A percentile compares a stretch with the other conserved stretches of the same genome.
Conservation (phyloP, 2,329 filamentous ascomycete genomes). For the Diaporthe citri region DNA sequence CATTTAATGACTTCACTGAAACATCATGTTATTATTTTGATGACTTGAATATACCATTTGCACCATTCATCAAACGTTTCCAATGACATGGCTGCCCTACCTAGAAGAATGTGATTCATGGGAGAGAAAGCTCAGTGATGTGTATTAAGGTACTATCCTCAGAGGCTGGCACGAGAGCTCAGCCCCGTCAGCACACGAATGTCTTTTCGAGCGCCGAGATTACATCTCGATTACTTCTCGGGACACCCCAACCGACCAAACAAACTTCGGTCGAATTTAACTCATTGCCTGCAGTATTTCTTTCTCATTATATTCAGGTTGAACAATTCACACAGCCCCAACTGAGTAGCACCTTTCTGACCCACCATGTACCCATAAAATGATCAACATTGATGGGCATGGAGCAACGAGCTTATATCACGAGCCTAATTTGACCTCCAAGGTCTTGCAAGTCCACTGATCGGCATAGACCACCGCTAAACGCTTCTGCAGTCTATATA, state of each 20-base stretch:
- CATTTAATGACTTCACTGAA: slow-evolving; percentile 23
- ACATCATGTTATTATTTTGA: slow-evolving; percentile 23
- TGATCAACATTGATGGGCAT: background rate
- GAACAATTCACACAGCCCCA: background rate
- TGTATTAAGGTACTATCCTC: background rate
- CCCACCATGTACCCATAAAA: slow-evolving; percentile 23
- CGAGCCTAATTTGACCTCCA: slow-evolving; percentile 11
- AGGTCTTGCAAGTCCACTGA: background rate
- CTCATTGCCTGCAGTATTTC: background rate
- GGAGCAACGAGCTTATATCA: slow-evolving; percentile 14
- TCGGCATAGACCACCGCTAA: background rate
- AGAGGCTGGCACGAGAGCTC: background rate
- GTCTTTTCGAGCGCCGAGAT: background rate
- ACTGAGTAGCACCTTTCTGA: background rate
- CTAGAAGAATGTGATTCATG: background rate
- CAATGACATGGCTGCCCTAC: background rate
- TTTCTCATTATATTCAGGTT: background rate
- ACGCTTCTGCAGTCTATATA: background rate
- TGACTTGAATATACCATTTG: slow-evolving; percentile 25
- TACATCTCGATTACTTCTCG: too few relatives aligned
- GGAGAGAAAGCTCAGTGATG: background rate
- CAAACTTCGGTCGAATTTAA: too few relatives aligned
- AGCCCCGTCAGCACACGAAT: too few relatives aligned
- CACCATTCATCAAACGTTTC: background rate
- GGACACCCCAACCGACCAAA: background rate